Base-by-base conservation (phyloP, 2,329 filamentous ascomycete genomes). In the Drechslerella coelobrocha region DNA sequence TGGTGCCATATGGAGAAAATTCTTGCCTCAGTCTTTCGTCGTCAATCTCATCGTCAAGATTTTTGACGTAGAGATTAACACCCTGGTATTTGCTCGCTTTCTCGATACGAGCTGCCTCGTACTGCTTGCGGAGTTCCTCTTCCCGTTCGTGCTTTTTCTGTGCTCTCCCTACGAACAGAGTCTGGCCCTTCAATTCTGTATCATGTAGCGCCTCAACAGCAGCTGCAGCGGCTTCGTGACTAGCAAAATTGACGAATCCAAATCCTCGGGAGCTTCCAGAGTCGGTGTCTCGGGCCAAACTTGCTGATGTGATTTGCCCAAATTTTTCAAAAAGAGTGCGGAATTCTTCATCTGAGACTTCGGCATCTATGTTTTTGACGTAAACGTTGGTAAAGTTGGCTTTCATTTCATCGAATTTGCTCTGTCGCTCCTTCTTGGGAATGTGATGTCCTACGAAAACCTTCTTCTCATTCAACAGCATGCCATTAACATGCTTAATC, bases 361-460 rank as follows among this genome's bases (percentile, higher is more conserved):
- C 93, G 34, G 83, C 78, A 77, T 88, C 86, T 76, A 99, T 89
- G 84, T 99, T 99, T 88, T 99, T 99, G 84, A 99, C 91, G 83
- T 99, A 99, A 81, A 99, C 88, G 81, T 99, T 99, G 84, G 94
- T 99, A 86, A 95, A 99, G 86, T 99, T 99, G 81, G 94, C 94
- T 89, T 99, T 99, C 93, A 99, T 99, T 86, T 99, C 94, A 84
- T 99, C 94, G 77, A 97, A 97, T 84, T 99, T 99, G 91, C 91
- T 96, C 86, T 97, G 94, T 78, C 94, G 93, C 79, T 99, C 94
- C 86, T 97, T 97, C 89, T 97, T 97, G 80, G 94, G 92, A 78
- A 99, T 97, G 83, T 99, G 94, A 83, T 97, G 93, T 74, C 94
- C 94, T 76, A 99, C 94, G 77, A 95, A 99, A 74, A 99, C 94